Evolutionary conservation across 2,329 filamentous ascomycete genomes (phyloP).

Genomic region (Aspergillus glaucus): DNA sequence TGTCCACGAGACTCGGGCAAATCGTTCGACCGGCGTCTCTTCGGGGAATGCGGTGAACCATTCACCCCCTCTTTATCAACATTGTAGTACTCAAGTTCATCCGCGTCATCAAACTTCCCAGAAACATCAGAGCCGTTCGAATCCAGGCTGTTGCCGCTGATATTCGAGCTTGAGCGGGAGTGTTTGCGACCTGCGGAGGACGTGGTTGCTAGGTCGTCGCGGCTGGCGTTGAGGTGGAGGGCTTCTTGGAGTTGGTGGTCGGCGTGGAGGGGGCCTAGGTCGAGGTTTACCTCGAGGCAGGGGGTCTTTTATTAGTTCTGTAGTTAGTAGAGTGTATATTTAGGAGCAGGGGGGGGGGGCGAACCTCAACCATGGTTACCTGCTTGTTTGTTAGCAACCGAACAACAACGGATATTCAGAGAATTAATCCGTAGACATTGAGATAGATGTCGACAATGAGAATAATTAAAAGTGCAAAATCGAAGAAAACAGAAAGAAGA

Average conservation of each 20-base stretch:
- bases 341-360: background rate
- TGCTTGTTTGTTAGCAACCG: too few relatives aligned
- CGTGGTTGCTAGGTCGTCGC: conserved; percentile 10
- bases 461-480: too few relatives aligned
- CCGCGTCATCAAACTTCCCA: conserved; percentile 30
- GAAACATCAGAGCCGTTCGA: conserved; percentile 25
- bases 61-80: conserved; percentile 5
- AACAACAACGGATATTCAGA: too few relatives aligned
- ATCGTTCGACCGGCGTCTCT: conserved; percentile 40
- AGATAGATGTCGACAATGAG: too few relatives aligned
- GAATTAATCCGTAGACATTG: too few relatives aligned
- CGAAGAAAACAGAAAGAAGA: background rate
- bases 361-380: background rate
- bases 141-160: conserved; percentile 11
- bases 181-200: conserved; percentile 25
- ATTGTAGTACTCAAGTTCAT: conserved; percentile 21
- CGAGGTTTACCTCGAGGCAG: conserved; percentile 10
- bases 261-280: conserved; percentile 14
- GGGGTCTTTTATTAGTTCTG: conserved; percentile 6
- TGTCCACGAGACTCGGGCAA: conserved; percentile 29
- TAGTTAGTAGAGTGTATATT: background rate
- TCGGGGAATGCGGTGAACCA: conserved; percentile 28
- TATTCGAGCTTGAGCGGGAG: conserved; percentile 15
- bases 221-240: conserved; percentile 12
- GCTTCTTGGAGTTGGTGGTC: conserved; percentile 18